phyloP scores from a whole-genome alignment of 1,284 basidiomycete genomes.

The Cryptococcus sp. region DNA sequence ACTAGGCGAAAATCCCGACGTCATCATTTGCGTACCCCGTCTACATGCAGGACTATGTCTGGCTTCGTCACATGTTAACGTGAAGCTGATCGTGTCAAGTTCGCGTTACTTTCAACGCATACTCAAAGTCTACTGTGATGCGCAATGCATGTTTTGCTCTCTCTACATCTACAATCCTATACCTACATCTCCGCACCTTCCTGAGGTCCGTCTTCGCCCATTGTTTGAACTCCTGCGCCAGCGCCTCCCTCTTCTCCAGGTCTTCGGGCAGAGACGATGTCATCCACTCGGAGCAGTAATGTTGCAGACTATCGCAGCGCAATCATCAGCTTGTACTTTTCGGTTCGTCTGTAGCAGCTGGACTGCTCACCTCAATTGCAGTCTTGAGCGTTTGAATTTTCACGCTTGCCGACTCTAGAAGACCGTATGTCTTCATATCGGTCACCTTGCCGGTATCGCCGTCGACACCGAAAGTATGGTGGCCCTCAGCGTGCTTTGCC shows the following conservation, averaged over 20 bases:
- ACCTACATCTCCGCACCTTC: constrained; percentile 37
- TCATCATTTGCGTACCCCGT: too few relatives aligned
- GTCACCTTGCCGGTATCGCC: constrained; percentile 93
- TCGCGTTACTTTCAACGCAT: not conserved
- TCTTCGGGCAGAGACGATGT: constrained; percentile 80
- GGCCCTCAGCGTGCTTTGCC: constrained; percentile 93
- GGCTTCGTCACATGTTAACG: not conserved
- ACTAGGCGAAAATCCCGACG: too few relatives aligned
- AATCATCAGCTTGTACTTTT: constrained; percentile 11
- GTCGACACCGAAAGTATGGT: constrained; percentile 88
- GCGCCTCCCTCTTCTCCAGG: constrained; percentile 44
- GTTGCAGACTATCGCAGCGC: constrained; percentile 67
- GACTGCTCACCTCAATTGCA: constrained; percentile 73
- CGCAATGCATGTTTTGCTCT: not conserved
- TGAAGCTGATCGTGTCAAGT: not conserved
- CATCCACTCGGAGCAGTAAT: constrained; percentile 89
- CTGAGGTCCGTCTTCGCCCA: constrained; percentile 37
- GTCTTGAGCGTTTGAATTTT: constrained; percentile 99
- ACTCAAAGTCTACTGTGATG: not conserved
- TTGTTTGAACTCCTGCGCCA: constrained; percentile 48
- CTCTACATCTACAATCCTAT: constrained; percentile 10
- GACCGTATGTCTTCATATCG: constrained; percentile 91
- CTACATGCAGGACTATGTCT: too few relatives aligned
- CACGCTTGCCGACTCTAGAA: constrained; percentile 94
- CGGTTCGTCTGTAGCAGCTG: too few relatives aligned